Base-by-base conservation (phyloP, 225 moss, liverwort and hornwort species). In the Bryum argenteum region DNA sequence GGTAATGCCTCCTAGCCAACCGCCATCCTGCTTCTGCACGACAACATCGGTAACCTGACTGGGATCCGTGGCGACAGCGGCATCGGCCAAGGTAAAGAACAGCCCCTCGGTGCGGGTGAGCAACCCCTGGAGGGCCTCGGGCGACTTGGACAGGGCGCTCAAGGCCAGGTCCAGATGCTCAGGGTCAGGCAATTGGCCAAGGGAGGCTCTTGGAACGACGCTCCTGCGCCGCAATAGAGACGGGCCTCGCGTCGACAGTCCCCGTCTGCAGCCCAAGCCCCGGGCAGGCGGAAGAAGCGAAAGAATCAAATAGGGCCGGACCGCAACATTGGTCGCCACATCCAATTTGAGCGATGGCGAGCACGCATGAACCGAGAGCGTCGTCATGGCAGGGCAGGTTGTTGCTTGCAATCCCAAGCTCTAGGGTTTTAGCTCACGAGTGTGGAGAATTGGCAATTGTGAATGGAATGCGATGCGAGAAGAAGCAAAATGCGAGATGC, bases 1-100 rank as follows among this genome's bases (percentile, higher is more conserved):
- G 21, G 98, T 91, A 38, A 98, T 83, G 19, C 98, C 98, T 55
- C 94, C 92, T 58, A 98, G 87, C 98, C 98, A 98, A 12, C 92
- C 97, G 53, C 95, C 98, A 55, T 83, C 87, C 76, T 87, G 92
- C 77, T 89, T 98, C 66, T 62, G 56, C 45, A 75, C 85, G 56
- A 75, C 82, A 24, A 76, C 79, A 54, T 87, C 78, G 37, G 81
- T 81, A 53, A 86, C 74, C 39, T 89, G 89, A 41, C 69, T 76
- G 42, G 89, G 84, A 61, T 84, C 89, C 33, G 75, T 83, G 33
- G 84, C 69, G 52, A 79, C 89, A 10, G 92, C 89, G 10, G 92
- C 94, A 71, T 98, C 97, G 41, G 90, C 98, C 6, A 98, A 77
- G 6, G 82, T 87, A 74, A 88, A 85, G n/a, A 94, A 77, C 59